Conservation (phyloP, 2,329 filamentous ascomycete species). For the Sarocladium strictum region DNA sequence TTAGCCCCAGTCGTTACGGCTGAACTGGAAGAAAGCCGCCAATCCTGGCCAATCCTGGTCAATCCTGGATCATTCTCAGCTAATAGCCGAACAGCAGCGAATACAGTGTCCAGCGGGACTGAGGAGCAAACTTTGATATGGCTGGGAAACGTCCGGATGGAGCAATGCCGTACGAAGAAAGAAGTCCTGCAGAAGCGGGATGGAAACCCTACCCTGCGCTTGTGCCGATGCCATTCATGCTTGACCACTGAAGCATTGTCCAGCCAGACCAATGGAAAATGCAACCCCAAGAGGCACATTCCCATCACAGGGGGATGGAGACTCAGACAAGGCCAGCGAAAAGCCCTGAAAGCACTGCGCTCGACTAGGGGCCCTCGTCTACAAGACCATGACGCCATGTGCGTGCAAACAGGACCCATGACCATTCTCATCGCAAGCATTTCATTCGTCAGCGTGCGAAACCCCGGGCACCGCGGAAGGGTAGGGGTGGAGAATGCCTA, state of each 20-base stretch:
- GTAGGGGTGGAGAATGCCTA: not conserved
- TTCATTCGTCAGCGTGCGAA: not conserved
- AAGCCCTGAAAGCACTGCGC: not conserved
- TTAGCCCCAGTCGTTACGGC: no score
- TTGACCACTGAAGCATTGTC: not conserved
- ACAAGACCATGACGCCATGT: slow-evolving; percentile 5
- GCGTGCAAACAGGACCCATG: not conserved
- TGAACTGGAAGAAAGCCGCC: no score
- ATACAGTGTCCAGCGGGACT: not conserved
- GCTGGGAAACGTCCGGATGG: not conserved
- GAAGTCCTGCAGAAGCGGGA: not conserved
- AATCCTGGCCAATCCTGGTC: no score
- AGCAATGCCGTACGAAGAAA: not conserved
- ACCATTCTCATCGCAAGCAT: not conserved
- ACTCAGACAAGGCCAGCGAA: not conserved
- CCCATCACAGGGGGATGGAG: not conserved
- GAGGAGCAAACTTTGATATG: not conserved
- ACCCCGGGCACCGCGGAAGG: slow-evolving; percentile 1
- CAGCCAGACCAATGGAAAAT: not conserved
- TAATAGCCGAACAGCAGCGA: not conserved
- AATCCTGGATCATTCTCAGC: not conserved
- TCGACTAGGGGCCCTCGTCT: not conserved
- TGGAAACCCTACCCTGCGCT: not conserved
- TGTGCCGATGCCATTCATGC: not conserved
- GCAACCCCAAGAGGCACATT: not conserved